Percentiles rank a stretch among this genome's conserved stretches.
These are phyloP conservation scores for Nasturtium officinale DNA, from an alignment of 345 rosid genomes.

Conservation along the genomic window DNA sequence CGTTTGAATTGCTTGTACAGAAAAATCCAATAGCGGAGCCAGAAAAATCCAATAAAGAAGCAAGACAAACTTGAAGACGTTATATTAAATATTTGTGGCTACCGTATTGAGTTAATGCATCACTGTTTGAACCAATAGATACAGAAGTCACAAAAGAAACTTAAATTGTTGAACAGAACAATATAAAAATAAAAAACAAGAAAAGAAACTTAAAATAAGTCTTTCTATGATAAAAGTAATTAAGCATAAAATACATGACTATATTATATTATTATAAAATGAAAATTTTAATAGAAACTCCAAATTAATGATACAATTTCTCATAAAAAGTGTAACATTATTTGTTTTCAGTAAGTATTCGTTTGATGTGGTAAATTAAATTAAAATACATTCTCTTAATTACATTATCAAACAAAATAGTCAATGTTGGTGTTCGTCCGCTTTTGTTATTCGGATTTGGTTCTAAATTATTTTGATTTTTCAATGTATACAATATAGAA, in stretches of 20 bases:
- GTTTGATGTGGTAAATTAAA: neutral
- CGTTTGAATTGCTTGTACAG: neutral
- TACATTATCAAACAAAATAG: neutral
- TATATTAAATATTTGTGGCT: neutral
- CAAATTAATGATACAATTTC: neutral
- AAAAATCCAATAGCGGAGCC: neutral
- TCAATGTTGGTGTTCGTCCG: neutral
- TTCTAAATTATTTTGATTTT: neutral
- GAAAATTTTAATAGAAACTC: neutral
- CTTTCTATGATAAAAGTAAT: neutral
- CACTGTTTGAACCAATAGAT: neutral
- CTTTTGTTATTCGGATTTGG: neutral
- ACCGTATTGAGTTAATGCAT: neutral
- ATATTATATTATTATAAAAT: neutral
- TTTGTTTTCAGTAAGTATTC: neutral
- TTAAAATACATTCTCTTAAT: neutral
- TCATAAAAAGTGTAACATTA: neutral
- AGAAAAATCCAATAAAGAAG: conserved; percentile 8
- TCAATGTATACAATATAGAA: neutral
- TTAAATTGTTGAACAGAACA: neutral
- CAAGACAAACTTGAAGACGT: neutral
- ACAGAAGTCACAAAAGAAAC: neutral
- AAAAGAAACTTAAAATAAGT: neutral
- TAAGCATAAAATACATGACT: neutral
- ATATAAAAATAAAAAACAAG: too few relatives aligned